Evolutionary conservation across 495 filamentous ascomycete species (phyloP).

Genomic region (Physcia stellaris): DNA sequence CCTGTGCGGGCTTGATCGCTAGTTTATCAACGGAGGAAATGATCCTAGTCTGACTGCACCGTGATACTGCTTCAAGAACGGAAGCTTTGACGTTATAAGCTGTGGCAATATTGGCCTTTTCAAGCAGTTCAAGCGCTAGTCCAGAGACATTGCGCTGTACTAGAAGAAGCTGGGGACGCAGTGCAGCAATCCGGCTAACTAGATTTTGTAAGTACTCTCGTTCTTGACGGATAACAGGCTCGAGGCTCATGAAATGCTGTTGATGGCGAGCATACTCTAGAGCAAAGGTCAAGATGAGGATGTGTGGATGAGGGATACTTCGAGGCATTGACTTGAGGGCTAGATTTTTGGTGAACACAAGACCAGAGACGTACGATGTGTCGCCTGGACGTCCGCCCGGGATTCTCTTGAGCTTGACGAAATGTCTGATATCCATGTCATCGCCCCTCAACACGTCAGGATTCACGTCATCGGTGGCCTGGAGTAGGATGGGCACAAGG

Average conservation of each 20-base stretch:
- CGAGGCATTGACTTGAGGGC: slow-evolving; percentile 92
- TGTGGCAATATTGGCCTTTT: slow-evolving; percentile 78
- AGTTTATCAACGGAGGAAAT: slow-evolving; percentile 95
- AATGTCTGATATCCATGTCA: slow-evolving; percentile 96
- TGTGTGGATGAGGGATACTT: slow-evolving; percentile 68
- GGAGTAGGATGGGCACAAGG: slow-evolving; percentile 77
- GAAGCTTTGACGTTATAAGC: slow-evolving; percentile 93
- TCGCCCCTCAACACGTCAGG: slow-evolving; percentile 81
- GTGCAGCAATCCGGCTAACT: slow-evolving; percentile 76
- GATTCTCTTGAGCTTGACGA: slow-evolving; percentile 94
- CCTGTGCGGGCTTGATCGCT: slow-evolving; percentile 59
- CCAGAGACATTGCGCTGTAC: slow-evolving; percentile 86
- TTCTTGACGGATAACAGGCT: slow-evolving; percentile 94
- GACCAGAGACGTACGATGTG: slow-evolving; percentile 85
- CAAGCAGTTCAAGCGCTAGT: slow-evolving; percentile 73
- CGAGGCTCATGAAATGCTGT: slow-evolving; percentile 94
- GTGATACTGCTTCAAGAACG: slow-evolving; percentile 85
- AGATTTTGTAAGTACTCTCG: slow-evolving; percentile 88
- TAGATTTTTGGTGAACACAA: slow-evolving; percentile 94
- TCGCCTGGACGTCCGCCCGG: slow-evolving; percentile 80
- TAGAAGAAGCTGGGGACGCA: slow-evolving; percentile 72
- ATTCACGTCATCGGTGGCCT: slow-evolving; percentile 88
- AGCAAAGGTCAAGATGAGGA: slow-evolving; percentile 86
- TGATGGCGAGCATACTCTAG: slow-evolving; percentile 94
- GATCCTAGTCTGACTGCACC: slow-evolving; percentile 79